Evolutionary conservation across 768 basidiomycete species (phyloP).

Genomic region (Leccinum truebloodii): DNA sequence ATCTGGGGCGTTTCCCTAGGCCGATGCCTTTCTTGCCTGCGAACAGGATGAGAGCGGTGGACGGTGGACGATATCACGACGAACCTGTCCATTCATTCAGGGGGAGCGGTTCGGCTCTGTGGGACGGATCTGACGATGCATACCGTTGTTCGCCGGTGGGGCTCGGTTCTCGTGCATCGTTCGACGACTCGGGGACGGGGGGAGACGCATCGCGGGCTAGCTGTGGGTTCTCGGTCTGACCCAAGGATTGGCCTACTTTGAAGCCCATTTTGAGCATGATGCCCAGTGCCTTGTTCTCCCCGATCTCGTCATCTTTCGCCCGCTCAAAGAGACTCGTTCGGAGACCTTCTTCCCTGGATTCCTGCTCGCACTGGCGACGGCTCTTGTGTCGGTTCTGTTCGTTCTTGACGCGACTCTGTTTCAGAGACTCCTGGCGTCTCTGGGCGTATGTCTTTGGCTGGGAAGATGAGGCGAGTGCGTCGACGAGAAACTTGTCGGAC

Average conservation of each 20-base stretch:
- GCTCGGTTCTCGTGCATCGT: slow-evolving; percentile 6
- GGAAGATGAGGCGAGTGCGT: slow-evolving; percentile 34
- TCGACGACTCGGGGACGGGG: slow-evolving; percentile 1
- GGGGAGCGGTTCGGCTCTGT: slow-evolving; percentile 68
- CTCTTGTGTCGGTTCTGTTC: slow-evolving; percentile 66
- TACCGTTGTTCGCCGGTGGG: slow-evolving; percentile 3
- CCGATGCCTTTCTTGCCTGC: slow-evolving; percentile 82
- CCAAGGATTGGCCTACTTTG: slow-evolving; percentile 79
- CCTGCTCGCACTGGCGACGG: slow-evolving; percentile 64
- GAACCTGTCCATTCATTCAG: slow-evolving; percentile 82
- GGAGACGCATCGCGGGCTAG: neutral
- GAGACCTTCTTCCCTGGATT: slow-evolving; percentile 76
- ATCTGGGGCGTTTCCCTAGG: slow-evolving; percentile 62
- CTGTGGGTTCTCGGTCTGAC: slow-evolving; percentile 36
- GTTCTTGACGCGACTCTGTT: slow-evolving; percentile 60
- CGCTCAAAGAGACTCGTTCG: slow-evolving; percentile 79
- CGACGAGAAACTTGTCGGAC: slow-evolving; percentile 79
- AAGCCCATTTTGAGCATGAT: slow-evolving; percentile 98
- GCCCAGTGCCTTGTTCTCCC: slow-evolving; percentile 72
- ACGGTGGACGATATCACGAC: slow-evolving; percentile 23
- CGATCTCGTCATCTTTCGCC: slow-evolving; percentile 50
- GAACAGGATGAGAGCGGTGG: slow-evolving; percentile 12
- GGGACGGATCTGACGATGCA: slow-evolving; percentile 27
- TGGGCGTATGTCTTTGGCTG: slow-evolving; percentile 67
- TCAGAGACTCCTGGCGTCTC: slow-evolving; percentile 65